These are phyloP conservation scores for Ustilago xerochloae DNA, from an alignment of 1,284 basidiomycete genomes.

Conservation along the genomic window DNA sequence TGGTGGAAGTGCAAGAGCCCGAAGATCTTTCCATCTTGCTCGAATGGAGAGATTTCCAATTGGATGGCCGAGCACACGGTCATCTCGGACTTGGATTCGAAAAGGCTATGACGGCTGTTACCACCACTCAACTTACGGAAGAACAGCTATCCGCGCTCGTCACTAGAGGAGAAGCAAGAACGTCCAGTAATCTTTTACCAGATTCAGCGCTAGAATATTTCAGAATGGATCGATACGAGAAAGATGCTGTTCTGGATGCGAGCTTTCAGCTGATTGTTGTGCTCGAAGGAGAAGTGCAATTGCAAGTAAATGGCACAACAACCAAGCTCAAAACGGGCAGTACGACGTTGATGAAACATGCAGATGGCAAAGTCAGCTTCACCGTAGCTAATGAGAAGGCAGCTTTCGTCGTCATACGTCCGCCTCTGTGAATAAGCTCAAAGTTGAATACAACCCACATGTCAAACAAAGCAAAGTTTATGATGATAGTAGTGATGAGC, in stretches of 20 bases:
- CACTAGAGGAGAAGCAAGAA: neutral
- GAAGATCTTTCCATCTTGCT: constrained; percentile 36
- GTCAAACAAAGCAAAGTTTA: too few species aligned
- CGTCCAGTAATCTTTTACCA: constrained; percentile 16
- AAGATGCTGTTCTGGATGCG: constrained; percentile 2
- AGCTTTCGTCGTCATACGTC: constrained; percentile 27
- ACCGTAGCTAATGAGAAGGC: neutral
- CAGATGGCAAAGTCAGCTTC: constrained; percentile 22
- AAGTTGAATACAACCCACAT: too few species aligned
- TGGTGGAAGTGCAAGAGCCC: constrained; percentile 37
- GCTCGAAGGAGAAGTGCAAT: constrained; percentile 19
- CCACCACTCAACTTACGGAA: neutral
- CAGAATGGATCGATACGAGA: constrained; percentile 27
- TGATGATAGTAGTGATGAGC: too few species aligned
- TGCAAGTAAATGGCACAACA: neutral
- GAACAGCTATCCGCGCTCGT: constrained; percentile 13
- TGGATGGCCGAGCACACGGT: constrained; percentile 21
- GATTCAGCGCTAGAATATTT: constrained; percentile 25
- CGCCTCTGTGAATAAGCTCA: too few species aligned
- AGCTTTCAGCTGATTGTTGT: constrained; percentile 40
- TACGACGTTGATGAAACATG: constrained; percentile 20
- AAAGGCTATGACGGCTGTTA: constrained; percentile 34
- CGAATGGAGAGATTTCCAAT: constrained; percentile 33
- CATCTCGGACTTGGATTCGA: constrained; percentile 37
- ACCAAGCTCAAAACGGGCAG: constrained; percentile 15